Evolutionary conservation across 1,284 basidiomycete genomes (phyloP), one percentile per base, ranked within the genome.

Genomic region (Rhodotorula sp.): DNA sequence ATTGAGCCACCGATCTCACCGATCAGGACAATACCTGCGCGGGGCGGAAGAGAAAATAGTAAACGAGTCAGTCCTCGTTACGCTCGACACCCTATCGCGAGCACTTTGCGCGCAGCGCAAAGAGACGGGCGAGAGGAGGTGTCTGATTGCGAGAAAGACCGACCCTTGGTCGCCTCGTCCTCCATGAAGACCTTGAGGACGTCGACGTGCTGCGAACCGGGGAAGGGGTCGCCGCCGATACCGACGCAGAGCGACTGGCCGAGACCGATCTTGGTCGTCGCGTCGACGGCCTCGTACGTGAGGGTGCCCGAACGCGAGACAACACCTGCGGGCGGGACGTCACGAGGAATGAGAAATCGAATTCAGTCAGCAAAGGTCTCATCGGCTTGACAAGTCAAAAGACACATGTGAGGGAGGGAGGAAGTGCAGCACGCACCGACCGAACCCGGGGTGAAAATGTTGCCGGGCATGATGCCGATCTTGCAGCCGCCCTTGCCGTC

Each of bases 181-280:
- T 95, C 89, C 71, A 99, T 88, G 85, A 98, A 93, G 74, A 98
- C 88, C 83, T 97, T 99, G 84, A 99, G 86, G 70, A 94, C 93
- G 83, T 99, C 97, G 76, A 97, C 83, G 83, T 94, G 96, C 82
- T 92, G 92, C 57, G 93, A 97, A 71, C 94, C 94, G 31, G 94
- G 94, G 92, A 98, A 99, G 29, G 97, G 97, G 83, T 99, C 97
- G 77, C 97, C 97, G 71, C 97, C 97, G 80, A 99, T 98, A 71
- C 97, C 97, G 78, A 99, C 89, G 79, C 93, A 97, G 70, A 99
- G 86, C 20, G 94, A 93, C 83, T 99, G 97, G 59, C 97, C 97
- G 70, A 99, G 89, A 68, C 97, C 97, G 72, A 92, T 95, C 76
- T 89, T 87, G 46, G 97, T 99, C 62, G 97, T 99, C 84, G 98